Evolutionary conservation across 106 monocot species (phyloP).

Genomic region (Gastrodia elata): DNA sequence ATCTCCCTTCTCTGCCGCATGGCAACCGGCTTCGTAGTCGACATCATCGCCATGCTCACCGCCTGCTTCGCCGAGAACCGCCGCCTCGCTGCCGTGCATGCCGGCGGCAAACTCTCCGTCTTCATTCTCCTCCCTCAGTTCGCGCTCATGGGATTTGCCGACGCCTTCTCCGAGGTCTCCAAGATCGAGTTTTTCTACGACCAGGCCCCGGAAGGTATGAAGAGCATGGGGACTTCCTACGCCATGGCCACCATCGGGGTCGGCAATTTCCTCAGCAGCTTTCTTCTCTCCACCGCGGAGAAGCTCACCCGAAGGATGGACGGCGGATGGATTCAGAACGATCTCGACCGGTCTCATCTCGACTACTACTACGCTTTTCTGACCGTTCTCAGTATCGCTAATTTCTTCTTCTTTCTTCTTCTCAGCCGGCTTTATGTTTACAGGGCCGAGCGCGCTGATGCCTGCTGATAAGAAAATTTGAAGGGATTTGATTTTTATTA

Average conservation of each 20-base stretch:
- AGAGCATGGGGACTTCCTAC: constrained; percentile 44
- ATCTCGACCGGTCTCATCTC: constrained; percentile 5
- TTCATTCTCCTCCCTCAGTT: constrained; percentile 52
- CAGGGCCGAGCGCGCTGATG: not conserved
- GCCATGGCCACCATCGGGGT: constrained; percentile 30
- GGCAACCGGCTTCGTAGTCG: constrained; percentile 22
- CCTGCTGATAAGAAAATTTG: no score
- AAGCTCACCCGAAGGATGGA: constrained; percentile 14
- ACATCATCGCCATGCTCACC: constrained; percentile 26
- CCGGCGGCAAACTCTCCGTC: constrained; percentile 18
- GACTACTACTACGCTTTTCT: constrained; percentile 15
- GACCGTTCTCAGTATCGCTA: constrained; percentile 10
- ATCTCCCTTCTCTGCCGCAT: constrained; percentile 43
- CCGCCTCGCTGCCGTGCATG: constrained; percentile 15
- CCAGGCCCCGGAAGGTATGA: constrained; percentile 55
- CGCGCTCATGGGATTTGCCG: constrained; percentile 42
- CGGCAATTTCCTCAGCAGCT: constrained; percentile 45
- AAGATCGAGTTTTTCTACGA: constrained; percentile 56
- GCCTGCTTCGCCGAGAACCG: constrained; percentile 24
- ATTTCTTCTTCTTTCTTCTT: constrained; percentile 4
- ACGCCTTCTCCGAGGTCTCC: constrained; percentile 40
- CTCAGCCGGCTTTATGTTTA: not conserved
- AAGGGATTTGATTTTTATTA: no score
- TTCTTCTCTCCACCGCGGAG: constrained; percentile 23
- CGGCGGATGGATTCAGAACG: constrained; percentile 36